Percentiles rank a stretch among this genome's conserved stretches.
Evolutionary conservation across 768 basidiomycete genomes (phyloP).

Genomic region (Leucocoprinus sp.): DNA sequence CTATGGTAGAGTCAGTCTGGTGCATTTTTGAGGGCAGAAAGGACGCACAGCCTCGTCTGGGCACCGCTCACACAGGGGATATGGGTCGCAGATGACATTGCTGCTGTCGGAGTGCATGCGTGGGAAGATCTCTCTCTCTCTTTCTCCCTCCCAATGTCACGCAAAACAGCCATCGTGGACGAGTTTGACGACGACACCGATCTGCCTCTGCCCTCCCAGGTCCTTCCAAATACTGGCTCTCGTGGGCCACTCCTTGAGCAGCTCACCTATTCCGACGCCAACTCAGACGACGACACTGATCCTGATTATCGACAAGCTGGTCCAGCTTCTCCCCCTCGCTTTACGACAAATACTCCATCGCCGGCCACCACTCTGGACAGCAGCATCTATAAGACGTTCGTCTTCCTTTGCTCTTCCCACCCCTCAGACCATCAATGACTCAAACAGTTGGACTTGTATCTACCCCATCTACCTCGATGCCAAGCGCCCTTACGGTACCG

Average conservation of each 20-base stretch:
- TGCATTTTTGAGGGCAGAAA: slow-evolving; percentile 3
- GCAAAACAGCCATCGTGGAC: slow-evolving; percentile 57
- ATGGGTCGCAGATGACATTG: slow-evolving; percentile 40
- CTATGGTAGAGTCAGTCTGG: slow-evolving; percentile 28
- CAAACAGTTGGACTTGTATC: slow-evolving; percentile 81
- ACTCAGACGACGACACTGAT: slow-evolving; percentile 34
- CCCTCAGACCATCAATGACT: slow-evolving; percentile 7
- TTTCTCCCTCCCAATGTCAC: slow-evolving; percentile 43
- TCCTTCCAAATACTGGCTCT: slow-evolving; percentile 57
- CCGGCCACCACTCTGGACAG: slow-evolving; percentile 51
- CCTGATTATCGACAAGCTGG: slow-evolving; percentile 32
- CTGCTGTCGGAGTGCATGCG: slow-evolving; percentile 2
- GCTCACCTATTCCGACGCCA: slow-evolving; percentile 36
- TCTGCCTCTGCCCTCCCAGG: slow-evolving; percentile 64
- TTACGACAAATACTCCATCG: slow-evolving; percentile 16
- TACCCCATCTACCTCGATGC: slow-evolving; percentile 98
- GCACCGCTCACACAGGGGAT: slow-evolving; percentile 55
- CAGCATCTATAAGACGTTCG: slow-evolving; percentile 78
- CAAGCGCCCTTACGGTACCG: slow-evolving; percentile 78
- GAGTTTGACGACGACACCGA: slow-evolving; percentile 96
- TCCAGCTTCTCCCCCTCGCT: slow-evolving; percentile 45
- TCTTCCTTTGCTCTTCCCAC: slow-evolving; percentile 15
- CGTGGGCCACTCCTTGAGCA: slow-evolving; percentile 77
- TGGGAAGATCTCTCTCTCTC: neutral
- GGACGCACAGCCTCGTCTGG: slow-evolving; percentile 51